Percentiles rank a stretch among this genome's conserved stretches.
Evolutionary conservation across 352 stramenopile genomes (phyloP).

Genomic region (Phytophthora citricola): DNA sequence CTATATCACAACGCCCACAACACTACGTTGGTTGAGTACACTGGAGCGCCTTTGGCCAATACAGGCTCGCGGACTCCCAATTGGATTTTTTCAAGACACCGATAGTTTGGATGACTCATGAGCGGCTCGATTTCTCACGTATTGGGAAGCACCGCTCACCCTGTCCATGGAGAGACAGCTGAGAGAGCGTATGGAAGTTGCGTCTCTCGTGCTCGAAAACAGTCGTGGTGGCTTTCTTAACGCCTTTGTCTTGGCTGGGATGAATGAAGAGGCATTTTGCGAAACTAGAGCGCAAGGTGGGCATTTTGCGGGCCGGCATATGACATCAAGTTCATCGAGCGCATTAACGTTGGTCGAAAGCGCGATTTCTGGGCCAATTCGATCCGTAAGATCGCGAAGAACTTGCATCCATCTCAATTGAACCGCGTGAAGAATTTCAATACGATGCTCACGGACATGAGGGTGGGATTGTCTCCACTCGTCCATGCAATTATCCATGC

Average conservation of each 20-base stretch:
- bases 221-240: neutral
- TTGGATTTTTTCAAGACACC: too few species aligned
- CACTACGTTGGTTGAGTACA: neutral
- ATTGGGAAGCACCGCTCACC: too few species aligned
- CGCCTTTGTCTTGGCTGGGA: neutral
- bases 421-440: neutral
- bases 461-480: neutral
- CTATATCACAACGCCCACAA: neutral
- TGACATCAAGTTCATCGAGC: neutral
- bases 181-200: too few species aligned
- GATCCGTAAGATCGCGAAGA: neutral
- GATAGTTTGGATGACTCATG: too few species aligned
- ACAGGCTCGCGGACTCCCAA: too few species aligned
- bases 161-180: too few species aligned
- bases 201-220: too few species aligned
- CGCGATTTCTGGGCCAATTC: neutral
- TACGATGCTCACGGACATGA: neutral
- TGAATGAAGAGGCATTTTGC: neutral
- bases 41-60: neutral
- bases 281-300: neutral
- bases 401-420: neutral
- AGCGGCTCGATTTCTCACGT: too few species aligned
- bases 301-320: neutral
- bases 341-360: neutral
- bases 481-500: neutral